phyloP scores from a whole-genome alignment of 768 basidiomycete species.

The Kwoniella newhampshirensis region DNA sequence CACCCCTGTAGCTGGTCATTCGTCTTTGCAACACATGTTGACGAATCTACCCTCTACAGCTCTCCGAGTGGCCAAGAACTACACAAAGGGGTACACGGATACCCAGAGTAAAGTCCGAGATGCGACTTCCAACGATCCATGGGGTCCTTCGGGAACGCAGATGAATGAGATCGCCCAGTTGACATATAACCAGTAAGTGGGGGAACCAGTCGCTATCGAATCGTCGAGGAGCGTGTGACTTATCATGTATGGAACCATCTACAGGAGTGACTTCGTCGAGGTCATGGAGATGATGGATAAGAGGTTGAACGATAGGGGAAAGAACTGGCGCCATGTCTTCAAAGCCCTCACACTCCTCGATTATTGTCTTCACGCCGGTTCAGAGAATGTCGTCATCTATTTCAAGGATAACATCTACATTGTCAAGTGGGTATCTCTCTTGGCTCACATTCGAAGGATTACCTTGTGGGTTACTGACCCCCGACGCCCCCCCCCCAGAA shows the following conservation, averaged over 20 bases:
- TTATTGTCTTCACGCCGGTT: slow-evolving; percentile 92
- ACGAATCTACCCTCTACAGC: slow-evolving; percentile 54
- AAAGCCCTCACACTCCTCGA: slow-evolving; percentile 93
- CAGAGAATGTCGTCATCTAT: slow-evolving; percentile 97
- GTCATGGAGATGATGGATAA: slow-evolving; percentile 99
- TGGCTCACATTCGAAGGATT: too few species aligned
- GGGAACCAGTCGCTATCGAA: too few species aligned
- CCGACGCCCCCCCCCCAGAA: slow-evolving; percentile 56
- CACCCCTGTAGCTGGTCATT: neutral
- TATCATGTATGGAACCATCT: neutral
- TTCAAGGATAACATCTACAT: slow-evolving; percentile 96
- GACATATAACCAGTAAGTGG: slow-evolving; percentile 89
- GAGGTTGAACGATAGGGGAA: slow-evolving; percentile 90
- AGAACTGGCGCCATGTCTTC: slow-evolving; percentile 99
- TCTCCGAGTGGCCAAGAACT: slow-evolving; percentile 87
- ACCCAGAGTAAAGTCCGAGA: slow-evolving; percentile 89
- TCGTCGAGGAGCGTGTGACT: neutral
- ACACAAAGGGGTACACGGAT: slow-evolving; percentile 84
- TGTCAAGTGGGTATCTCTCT: slow-evolving; percentile 65
- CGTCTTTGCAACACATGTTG: slow-evolving; percentile 1
- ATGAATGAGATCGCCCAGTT: slow-evolving; percentile 99
- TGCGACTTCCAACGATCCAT: slow-evolving; percentile 95
- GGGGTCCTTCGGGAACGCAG: slow-evolving; percentile 95
- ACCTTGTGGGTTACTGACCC: too few species aligned
- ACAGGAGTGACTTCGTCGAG: slow-evolving; percentile 91